These are phyloP conservation scores for Candida endomychidarum DNA, from an alignment of 805 yeast genomes.

Conservation along the genomic window DNA sequence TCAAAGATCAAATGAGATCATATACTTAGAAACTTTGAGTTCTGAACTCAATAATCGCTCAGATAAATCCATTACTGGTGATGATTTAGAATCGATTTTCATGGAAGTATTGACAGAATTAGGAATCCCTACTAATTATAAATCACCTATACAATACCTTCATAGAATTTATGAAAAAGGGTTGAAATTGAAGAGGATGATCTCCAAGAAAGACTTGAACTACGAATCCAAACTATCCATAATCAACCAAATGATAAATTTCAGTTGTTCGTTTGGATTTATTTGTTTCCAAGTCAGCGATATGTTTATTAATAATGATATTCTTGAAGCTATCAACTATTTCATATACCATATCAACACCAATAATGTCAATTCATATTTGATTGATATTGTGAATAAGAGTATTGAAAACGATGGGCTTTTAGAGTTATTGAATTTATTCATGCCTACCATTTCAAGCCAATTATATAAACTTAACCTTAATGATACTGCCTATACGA, in stretches of 20 bases:
- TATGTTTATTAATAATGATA: conserved; percentile 46
- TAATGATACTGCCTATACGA: conserved; percentile 51
- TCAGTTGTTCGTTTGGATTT: conserved; percentile 61
- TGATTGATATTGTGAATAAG: conserved; percentile 55
- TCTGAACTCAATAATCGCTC: conserved; percentile 20
- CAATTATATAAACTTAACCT: conserved; percentile 41
- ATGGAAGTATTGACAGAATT: conserved; percentile 56
- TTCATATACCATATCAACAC: conserved; percentile 22
- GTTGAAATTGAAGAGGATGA: conserved; percentile 40
- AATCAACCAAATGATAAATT: conserved; percentile 48
- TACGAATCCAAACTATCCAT: conserved; percentile 37
- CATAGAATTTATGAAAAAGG: conserved; percentile 45
- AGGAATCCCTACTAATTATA: conserved; percentile 39
- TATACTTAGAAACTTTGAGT: conserved; percentile 24
- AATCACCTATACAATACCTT: conserved; percentile 49
- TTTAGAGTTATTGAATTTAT: conserved; percentile 55
- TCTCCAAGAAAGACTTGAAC: conserved; percentile 41
- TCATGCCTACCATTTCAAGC: conserved; percentile 47
- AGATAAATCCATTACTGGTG: conserved; percentile 21
- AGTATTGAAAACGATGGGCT: conserved; percentile 68
- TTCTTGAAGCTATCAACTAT: conserved; percentile 25
- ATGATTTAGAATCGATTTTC: conserved; percentile 49
- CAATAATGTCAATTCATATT: conserved; percentile 33
- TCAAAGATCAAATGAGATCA: conserved; percentile 14
- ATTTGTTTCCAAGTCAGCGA: conserved; percentile 71